Base-by-base conservation (phyloP, 148 eudicot species). In the Beta vulgaris region DNA sequence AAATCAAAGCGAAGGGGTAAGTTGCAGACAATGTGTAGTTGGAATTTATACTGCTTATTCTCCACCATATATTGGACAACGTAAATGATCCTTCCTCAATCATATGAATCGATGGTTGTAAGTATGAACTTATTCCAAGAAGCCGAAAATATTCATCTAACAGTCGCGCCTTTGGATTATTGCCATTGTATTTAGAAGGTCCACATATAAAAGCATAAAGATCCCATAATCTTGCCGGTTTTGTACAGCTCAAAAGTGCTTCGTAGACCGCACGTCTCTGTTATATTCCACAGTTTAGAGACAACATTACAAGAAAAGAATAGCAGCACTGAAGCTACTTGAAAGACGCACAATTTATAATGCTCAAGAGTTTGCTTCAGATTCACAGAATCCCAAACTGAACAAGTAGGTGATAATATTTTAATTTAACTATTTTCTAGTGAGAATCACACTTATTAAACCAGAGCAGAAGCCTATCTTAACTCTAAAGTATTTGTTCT, bases 1-100 rank as follows among this genome's bases (percentile, higher is more conserved):
- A 83, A 59, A 96, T 84, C 85, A 96, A 84, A 16, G 99, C 98
- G 71, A 96, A 96, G 26, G 99, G 99, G 84, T 96, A 96, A 81
- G 95, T 92, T 40, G 94, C 81, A 77, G 84, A 91, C 79, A 91
- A 80, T 42, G 91, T 72, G 85, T 96, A 91, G 66, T 83, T 83
- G 69, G 83, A 86, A 87, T 96, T 96, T 57, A 85, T 83, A 67
- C 73, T 84, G 80, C 93, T 96, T 78, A 96, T 89, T 85, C 99
- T 91, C 99, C 99, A 96, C 83, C 81, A 84, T 48, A 84, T 85
- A 75, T 87, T 88, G 63, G 91, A 91, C 69, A 89, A 66, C 21
- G 90, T 83, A 84, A 87, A 96, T 55, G 93, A 88, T n/a, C 88
- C 92, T 71, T 89, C 89, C 68, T 89, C 90, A 76, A 92, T 82